Conservation (phyloP, 148 eudicot genomes). For the Diospyros lotus region DNA sequence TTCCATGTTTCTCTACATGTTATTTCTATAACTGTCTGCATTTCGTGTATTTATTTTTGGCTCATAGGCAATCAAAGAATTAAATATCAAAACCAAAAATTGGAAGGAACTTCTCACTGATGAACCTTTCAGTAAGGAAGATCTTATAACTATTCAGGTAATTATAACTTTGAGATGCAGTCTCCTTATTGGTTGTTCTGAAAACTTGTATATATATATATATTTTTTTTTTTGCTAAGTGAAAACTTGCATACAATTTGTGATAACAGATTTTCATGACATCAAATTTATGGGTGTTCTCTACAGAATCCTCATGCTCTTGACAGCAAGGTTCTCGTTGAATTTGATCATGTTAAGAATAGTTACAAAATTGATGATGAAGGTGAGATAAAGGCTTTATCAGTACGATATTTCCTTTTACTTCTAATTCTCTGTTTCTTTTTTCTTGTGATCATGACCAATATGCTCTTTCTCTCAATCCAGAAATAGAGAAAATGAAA, state of each 20-base stretch:
- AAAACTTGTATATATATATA: neutral
- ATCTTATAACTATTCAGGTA: slow-evolving; percentile 91
- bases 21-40: neutral
- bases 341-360: slow-evolving; percentile 91
- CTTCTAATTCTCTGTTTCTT: neutral
- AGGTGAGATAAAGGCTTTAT: slow-evolving; percentile 40
- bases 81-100: slow-evolving; percentile 87
- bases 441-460: slow-evolving; percentile 9
- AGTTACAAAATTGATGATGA: slow-evolving; percentile 87
- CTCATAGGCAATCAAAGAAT: slow-evolving; percentile 81
- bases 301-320: slow-evolving; percentile 87
- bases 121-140: slow-evolving; percentile 78
- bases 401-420: neutral
- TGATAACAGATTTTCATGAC: neutral
- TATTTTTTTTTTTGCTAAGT: no score
- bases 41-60: slow-evolving; percentile 12
- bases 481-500: slow-evolving; percentile 70
- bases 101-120: slow-evolving; percentile 99
- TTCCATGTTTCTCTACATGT: neutral
- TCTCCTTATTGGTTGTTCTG: neutral
- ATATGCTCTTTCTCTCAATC: slow-evolving; percentile 16
- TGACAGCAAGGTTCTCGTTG: slow-evolving; percentile 65
- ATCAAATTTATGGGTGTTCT: neutral
- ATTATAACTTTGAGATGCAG: neutral
- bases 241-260: no score